Evolutionary conservation across 2,329 filamentous ascomycete species (phyloP), one percentile per base, ranked within the genome.

Genomic region (Stagonosporopsis rhizophila): DNA sequence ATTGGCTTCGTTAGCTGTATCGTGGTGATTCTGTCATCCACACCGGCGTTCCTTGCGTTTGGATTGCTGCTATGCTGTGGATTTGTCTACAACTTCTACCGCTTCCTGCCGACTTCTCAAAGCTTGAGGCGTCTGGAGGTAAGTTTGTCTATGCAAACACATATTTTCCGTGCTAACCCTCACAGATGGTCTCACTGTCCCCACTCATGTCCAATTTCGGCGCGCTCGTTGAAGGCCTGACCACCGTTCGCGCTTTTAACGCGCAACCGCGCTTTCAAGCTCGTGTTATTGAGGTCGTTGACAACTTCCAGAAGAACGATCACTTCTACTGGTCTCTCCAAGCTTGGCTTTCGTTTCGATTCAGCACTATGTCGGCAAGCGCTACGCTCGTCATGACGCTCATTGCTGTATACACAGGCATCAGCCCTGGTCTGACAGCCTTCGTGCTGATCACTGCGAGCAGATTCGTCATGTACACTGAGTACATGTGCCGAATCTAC

Each of bases 181-280:
- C 11, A 7, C 34, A 77, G 72, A 96, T 94, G 89, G 89, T 93
- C 0, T 96, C 92, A 0, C 80, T 96, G 0, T 94, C 89, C 9
- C 93, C 93, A 0, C 81, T 97, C 19, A 92, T 97, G 79, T 92
- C 92, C 34, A 96, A 97, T 72, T 96, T 97, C 61, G 92, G 92
- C 22, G 91, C 92, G 22, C 83, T 96, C 38, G 82, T 96, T 2
- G 90, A 96, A 58, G 93, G 93, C 0, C 79, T 97, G 8, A 92
- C 90, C 0, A 96, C 93, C 0, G 92, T 97, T 83, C 93, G 69
- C 44, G 92, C 93, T 0, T 94, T 96, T 71, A 86, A 84, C 44
- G 91, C 89, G 0, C 89, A 96, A 65, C 79, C 83, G 4, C 87
- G 89, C 48, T 96, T 96, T 69, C 91, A 96, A 69, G 84, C 87